These are phyloP conservation scores for Lecanicillium sp. DNA, from an alignment of 2,329 filamentous ascomycete species.

Conservation along the genomic window DNA sequence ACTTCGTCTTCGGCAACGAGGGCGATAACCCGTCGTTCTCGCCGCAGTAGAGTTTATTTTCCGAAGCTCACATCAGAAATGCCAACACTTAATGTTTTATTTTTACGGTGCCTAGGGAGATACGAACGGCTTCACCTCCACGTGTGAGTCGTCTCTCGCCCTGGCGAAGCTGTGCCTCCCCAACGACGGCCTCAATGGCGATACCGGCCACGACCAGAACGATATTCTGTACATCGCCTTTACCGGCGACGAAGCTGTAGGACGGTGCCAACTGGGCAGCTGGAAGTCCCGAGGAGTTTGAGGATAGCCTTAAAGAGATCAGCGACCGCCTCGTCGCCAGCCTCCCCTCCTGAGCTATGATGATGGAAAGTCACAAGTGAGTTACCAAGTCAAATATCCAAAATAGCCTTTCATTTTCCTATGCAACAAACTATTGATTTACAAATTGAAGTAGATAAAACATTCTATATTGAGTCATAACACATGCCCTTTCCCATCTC, in stretches of 20 bases:
- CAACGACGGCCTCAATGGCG: constrained; percentile 36
- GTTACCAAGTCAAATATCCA: too few species aligned
- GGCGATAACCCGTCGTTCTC: constrained; percentile 26
- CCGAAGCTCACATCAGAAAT: neutral
- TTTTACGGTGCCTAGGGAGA: constrained; percentile 50
- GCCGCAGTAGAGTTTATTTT: constrained; percentile 19
- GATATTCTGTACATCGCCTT: constrained; percentile 54
- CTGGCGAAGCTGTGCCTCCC: constrained; percentile 47
- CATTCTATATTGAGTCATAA: neutral
- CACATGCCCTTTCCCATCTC: neutral
- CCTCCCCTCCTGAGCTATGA: neutral
- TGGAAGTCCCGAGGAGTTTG: constrained; percentile 37
- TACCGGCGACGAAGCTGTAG: constrained; percentile 42
- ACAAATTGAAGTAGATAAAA: too few species aligned
- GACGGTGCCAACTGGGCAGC: constrained; percentile 45
- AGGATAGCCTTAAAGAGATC: constrained; percentile 37
- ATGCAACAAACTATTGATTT: too few species aligned
- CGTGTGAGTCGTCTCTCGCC: constrained; percentile 46
- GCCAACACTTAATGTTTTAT: constrained; percentile 28
- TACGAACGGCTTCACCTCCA: constrained; percentile 42
- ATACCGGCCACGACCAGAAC: constrained; percentile 43
- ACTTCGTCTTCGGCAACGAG: constrained; percentile 41
- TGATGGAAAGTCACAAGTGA: too few species aligned
- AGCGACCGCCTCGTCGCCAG: constrained; percentile 38
- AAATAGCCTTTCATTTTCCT: too few species aligned